Evolutionary conservation across 352 stramenopile genomes (phyloP).

Genomic region (Phytophthora colocasiae): DNA sequence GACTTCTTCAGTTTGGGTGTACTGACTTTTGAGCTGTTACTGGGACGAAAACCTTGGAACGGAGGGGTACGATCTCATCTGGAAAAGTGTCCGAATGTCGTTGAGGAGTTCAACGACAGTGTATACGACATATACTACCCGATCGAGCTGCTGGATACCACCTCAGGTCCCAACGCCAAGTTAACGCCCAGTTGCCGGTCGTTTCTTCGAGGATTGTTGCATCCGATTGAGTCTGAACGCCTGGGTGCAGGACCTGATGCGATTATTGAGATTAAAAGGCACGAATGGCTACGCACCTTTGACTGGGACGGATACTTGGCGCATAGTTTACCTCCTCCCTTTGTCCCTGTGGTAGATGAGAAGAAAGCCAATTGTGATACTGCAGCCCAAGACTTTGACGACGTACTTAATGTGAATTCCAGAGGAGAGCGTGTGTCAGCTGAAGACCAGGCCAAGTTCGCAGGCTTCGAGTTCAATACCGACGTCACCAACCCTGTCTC

Average conservation of each 20-base stretch:
- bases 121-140: slow-evolving; percentile 59
- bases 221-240: slow-evolving; percentile 54
- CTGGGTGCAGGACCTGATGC: slow-evolving; percentile 39
- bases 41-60: slow-evolving; percentile 55
- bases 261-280: slow-evolving; percentile 52
- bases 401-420: slow-evolving; percentile 60
- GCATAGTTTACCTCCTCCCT: slow-evolving; percentile 46
- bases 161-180: slow-evolving; percentile 17
- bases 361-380: slow-evolving; percentile 74
- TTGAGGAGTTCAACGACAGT: slow-evolving; percentile 37
- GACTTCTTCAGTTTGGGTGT: slow-evolving; percentile 78
- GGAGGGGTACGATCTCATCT: slow-evolving; percentile 40
- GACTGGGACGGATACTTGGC: slow-evolving; percentile 59
- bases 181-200: slow-evolving; percentile 42
- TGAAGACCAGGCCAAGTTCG: slow-evolving; percentile 62
- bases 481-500: slow-evolving; percentile 31
- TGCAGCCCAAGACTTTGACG: slow-evolving; percentile 66
- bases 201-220: slow-evolving; percentile 59
- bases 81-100: slow-evolving; percentile 37
- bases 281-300: slow-evolving; percentile 65
- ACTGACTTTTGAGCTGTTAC: slow-evolving; percentile 61
- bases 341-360: slow-evolving; percentile 61
- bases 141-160: slow-evolving; percentile 47
- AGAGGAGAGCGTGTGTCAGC: slow-evolving; percentile 37
- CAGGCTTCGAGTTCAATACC: slow-evolving; percentile 69